Evolutionary conservation across 768 basidiomycete species (phyloP).

Genomic region (Serpula lacrymans): DNA sequence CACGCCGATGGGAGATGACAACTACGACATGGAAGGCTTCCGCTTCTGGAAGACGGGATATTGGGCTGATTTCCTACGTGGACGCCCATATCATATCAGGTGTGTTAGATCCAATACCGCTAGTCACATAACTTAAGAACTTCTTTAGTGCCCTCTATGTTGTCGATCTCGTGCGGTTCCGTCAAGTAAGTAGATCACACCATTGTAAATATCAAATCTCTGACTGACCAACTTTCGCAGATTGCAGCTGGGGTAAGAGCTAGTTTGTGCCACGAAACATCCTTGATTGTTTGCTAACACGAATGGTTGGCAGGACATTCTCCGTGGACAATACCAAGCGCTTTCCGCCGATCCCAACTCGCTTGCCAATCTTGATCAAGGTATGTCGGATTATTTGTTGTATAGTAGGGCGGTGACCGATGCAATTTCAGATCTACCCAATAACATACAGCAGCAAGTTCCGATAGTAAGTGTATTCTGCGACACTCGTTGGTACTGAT

Average conservation of each 20-base stretch:
- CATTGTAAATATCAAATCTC: constrained; percentile 1
- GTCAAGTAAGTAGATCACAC: constrained; percentile 54
- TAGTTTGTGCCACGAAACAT: not conserved
- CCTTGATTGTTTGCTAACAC: constrained; percentile 6
- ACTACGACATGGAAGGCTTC: constrained; percentile 94
- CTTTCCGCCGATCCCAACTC: constrained; percentile 94
- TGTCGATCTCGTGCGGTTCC: constrained; percentile 91
- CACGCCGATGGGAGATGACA: constrained; percentile 96
- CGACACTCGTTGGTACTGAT: constrained; percentile 1
- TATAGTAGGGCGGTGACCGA: not conserved
- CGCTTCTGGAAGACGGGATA: constrained; percentile 99
- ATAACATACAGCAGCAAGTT: constrained; percentile 88
- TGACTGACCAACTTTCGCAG: constrained; percentile 19
- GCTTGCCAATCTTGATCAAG: constrained; percentile 93
- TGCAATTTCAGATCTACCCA: constrained; percentile 73
- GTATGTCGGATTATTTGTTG: constrained; percentile 28
- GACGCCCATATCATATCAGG: constrained; percentile 94
- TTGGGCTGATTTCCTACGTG: constrained; percentile 85
- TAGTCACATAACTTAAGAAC: constrained; percentile 8
- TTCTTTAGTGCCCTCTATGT: constrained; percentile 83
- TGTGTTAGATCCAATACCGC: constrained; percentile 27
- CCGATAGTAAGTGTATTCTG: constrained; percentile 72
- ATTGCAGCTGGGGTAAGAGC: constrained; percentile 60
- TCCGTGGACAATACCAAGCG: constrained; percentile 89
- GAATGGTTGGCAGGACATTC: constrained; percentile 65